phyloP scores from a whole-genome alignment of 2,329 filamentous ascomycete species.

The Colletotrichum somersetense region DNA sequence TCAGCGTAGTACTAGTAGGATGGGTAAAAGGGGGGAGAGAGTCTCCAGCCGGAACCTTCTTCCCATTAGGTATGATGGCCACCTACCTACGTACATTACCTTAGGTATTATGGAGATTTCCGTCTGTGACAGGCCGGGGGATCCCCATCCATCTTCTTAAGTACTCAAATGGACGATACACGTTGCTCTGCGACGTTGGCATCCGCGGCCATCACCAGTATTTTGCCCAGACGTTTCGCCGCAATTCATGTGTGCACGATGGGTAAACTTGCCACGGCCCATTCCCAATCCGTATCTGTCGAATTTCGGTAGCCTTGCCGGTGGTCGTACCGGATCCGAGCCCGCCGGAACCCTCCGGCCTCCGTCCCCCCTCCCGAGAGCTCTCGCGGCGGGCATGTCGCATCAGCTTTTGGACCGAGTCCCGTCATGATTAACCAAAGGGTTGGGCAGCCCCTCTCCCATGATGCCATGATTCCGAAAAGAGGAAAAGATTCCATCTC shows the following conservation, averaged over 20 bases:
- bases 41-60: neutral
- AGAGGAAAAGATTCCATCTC: slow-evolving; percentile 9
- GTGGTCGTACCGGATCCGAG: neutral
- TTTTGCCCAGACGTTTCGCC: neutral
- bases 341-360: slow-evolving; percentile 5
- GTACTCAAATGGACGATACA: neutral
- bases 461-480: slow-evolving; percentile 16
- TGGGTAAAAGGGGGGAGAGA: no score
- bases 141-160: neutral
- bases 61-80: neutral
- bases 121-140: neutral
- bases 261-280: neutral
- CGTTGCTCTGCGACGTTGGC: neutral
- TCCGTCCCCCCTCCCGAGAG: slow-evolving; percentile 10
- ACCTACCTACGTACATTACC: no score
- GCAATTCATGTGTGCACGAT: neutral
- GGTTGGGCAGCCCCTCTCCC: slow-evolving; percentile 12
- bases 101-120: neutral
- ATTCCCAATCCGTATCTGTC: neutral
- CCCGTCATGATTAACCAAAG: slow-evolving; percentile 13
- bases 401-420: slow-evolving; percentile 6
- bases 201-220: neutral
- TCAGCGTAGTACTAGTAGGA: no score
- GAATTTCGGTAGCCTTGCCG: neutral
- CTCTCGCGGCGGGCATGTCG: slow-evolving; percentile 1